Percentiles rank a stretch among this genome's conserved stretches.
Evolutionary conservation across 73 alveolate genomes (phyloP).

Genomic region (Paramecium bursaria): DNA sequence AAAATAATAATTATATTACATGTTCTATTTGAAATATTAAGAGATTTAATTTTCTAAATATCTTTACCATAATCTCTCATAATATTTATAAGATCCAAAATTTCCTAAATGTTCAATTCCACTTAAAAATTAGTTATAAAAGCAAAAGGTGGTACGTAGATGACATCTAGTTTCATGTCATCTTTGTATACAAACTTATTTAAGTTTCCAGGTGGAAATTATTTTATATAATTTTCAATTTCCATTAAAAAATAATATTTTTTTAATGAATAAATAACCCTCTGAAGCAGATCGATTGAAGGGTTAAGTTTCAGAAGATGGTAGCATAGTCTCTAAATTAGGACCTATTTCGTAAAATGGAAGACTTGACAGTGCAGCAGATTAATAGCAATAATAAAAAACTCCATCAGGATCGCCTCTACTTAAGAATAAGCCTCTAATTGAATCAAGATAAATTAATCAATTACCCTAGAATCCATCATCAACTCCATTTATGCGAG

Average conservation of each 20-base stretch:
- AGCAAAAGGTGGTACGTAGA: constrained; percentile 15
- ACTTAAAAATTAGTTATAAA: background rate
- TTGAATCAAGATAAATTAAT: background rate
- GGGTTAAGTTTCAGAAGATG: too few relatives aligned
- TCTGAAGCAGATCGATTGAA: too few relatives aligned
- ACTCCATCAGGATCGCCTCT: constrained; percentile 51
- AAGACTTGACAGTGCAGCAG: constrained; percentile 35
- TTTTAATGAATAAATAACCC: too few relatives aligned
- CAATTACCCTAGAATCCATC: too few relatives aligned
- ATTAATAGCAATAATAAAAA: background rate
- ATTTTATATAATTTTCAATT: background rate
- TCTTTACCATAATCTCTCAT: background rate
- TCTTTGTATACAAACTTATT: constrained; percentile 18
- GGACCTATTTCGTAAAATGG: too few relatives aligned
- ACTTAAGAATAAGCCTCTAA: background rate
- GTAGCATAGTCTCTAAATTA: too few relatives aligned
- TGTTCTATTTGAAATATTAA: constrained; percentile 19
- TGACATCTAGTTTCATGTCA: background rate
- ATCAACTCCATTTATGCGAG: background rate
- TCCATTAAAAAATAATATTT: background rate
- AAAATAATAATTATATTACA: background rate
- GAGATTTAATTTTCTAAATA: background rate
- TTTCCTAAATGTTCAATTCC: background rate
- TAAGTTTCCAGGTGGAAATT: background rate
- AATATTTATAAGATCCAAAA: background rate